Conservation (phyloP, 2,329 filamentous ascomycete genomes). For the Ceratocystiopsis sp. region DNA sequence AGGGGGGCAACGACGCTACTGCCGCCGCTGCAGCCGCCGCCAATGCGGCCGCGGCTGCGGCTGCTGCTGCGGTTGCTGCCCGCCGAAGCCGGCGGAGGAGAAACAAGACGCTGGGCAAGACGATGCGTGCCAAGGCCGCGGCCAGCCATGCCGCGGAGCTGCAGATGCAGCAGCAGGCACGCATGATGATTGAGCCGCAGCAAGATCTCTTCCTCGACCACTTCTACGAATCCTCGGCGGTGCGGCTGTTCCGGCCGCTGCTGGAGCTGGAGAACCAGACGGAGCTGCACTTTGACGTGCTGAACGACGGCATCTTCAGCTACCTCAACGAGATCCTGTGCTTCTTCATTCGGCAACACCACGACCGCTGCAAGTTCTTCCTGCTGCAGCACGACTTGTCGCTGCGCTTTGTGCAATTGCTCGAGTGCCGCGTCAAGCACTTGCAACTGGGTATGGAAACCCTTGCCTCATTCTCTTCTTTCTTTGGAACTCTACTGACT, state of each 20-base stretch:
- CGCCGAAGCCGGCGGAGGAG: too few species aligned
- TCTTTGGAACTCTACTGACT: background rate
- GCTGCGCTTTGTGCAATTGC: constrained; percentile 63
- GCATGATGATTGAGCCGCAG: constrained; percentile 44
- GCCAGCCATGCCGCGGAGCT: constrained; percentile 25
- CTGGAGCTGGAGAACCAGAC: constrained; percentile 57
- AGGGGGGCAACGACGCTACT: constrained; percentile 9
- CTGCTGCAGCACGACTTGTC: constrained; percentile 66
- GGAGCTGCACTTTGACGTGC: constrained; percentile 56
- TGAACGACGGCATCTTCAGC: constrained; percentile 77
- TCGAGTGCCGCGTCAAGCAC: constrained; percentile 76
- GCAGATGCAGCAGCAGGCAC: constrained; percentile 49
- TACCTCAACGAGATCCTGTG: constrained; percentile 86
- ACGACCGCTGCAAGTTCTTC: constrained; percentile 73
- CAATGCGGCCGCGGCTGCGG: too few species aligned
- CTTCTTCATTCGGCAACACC: constrained; percentile 84
- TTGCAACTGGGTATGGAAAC: constrained; percentile 61
- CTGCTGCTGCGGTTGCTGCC: too few species aligned
- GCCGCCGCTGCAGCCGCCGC: too few species aligned
- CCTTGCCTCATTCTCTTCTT: background rate
- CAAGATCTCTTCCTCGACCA: constrained; percentile 72
- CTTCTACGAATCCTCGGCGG: constrained; percentile 80
- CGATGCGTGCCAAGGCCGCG: background rate
- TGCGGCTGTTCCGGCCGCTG: constrained; percentile 72
- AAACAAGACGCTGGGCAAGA: too few species aligned